Evolutionary conservation across 768 basidiomycete species (phyloP), one percentile per base, ranked within the genome.

Genomic region (Amanita rubescens): DNA sequence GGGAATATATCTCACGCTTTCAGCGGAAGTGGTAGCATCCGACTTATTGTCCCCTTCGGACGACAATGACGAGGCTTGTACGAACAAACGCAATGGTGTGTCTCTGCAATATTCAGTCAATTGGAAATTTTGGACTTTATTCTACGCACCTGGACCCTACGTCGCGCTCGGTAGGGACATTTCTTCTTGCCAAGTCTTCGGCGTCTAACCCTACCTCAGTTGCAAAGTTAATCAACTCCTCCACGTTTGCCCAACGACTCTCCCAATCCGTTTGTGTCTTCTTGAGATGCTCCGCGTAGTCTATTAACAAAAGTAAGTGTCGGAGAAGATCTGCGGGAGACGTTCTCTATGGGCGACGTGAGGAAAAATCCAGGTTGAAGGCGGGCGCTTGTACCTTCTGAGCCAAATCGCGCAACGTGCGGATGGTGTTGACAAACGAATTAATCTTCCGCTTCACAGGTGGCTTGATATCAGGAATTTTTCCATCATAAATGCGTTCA

Each of bases 141-240:
- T 11, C 15, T 49, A 48, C 47, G 24, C 37, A 41, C 34, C 25
- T 38, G 11, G 46, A 20, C 27, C 20, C 32, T 49, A 34, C 33
- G 33, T 54, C 52, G 30, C 32, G 20, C 7, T 43, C 37, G 14
- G 11, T 47, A 55, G 32, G 48, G 47, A 41, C 61, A 19, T 42
- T 42, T 11, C 12, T 12, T 11, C 5, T 19, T 4, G 20, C 11
- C 10, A 22, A 11, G 17, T 17, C 22, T 58, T 24, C 66, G 61
- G 22, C 19, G 6, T 55, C 54, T 10, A 63, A 59, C 49, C 76
- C 74, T 25, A 78, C 69, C 54, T 87, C 82, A 52, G 72, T 81
- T 7, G 87, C 85, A 58, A 87, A 89, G n/a, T 75, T 84, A 53
- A 90, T 82, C 58, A 95, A 71, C 67, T 94, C 91, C 59, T 86